Conservation (phyloP, 2,329 filamentous ascomycete species). For the Emmonsia crescens region DNA sequence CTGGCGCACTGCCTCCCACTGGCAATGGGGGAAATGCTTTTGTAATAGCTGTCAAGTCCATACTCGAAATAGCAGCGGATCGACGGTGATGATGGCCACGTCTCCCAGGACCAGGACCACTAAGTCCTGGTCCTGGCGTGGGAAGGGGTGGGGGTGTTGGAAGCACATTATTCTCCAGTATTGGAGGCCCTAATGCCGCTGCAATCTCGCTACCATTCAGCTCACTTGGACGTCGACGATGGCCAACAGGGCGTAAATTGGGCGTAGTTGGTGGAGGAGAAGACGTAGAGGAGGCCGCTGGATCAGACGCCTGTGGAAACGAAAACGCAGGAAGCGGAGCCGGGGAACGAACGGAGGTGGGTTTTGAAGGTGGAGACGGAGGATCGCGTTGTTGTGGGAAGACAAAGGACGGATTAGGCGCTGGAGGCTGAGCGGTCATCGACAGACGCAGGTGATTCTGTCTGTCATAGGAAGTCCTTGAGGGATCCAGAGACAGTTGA, state of each 20-base stretch:
- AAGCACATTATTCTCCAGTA: conserved; percentile 49
- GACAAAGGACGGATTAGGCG: background rate
- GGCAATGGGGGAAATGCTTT: conserved; percentile 32
- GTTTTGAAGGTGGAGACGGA: conserved; percentile 41
- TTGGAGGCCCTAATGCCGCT: conserved; percentile 52
- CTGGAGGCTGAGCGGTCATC: background rate
- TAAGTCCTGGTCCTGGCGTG: conserved; percentile 26
- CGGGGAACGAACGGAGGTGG: conserved; percentile 42
- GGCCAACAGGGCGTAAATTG: conserved; percentile 48
- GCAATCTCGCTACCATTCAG: conserved; percentile 59
- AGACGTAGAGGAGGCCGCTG: conserved; percentile 33
- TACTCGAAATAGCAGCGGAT: conserved; percentile 69
- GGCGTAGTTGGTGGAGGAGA: conserved; percentile 40
- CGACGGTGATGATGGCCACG: conserved; percentile 71
- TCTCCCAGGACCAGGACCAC: conserved; percentile 41
- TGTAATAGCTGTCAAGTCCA: conserved; percentile 56
- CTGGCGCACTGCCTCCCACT: conserved; percentile 50
- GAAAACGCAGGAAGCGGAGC: conserved; percentile 29
- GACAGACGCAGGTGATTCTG: conserved; percentile 15
- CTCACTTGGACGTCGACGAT: conserved; percentile 71
- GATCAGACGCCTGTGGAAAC: conserved; percentile 26
- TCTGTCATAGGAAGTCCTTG: conserved; percentile 15
- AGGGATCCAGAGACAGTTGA: conserved; percentile 17
- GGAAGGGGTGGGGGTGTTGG: conserved; percentile 37
- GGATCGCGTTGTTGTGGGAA: conserved; percentile 19